Base-by-base conservation (phyloP, 208 protist genomes). In the Trypanosomatidae sp. region DNA sequence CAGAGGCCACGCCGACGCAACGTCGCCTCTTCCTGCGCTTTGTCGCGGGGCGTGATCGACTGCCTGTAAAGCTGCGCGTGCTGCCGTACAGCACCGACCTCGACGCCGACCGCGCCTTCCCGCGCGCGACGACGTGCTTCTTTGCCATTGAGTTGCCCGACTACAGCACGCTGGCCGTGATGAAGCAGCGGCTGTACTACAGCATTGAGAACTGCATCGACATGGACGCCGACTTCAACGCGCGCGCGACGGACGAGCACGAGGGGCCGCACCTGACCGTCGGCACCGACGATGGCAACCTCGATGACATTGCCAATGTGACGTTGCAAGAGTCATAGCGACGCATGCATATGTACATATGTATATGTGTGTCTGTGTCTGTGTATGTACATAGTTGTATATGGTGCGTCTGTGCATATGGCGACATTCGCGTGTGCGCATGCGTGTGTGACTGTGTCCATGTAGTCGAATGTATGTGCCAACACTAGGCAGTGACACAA, bases 71-170 rank as follows among this genome's bases (percentile, higher is more conserved):
- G 58, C 65, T 93, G 51, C 77, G 74, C 25, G 48, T 92, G 23
- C 53, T 92, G 0, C 76, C 88, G 4, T 54, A 95, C 48, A 57
- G 48, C 24, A 75, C 61, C 6, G 44, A 73, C 33, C 79, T 72
- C 3, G 78, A 94, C 44, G 71, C 87, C 3, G 92, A 96, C 65
- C 61, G 68, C 15, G 53, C 79, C 13, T 61, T 98, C 7, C 92
- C 95, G 4, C 68, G 80, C 20, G 82, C 94, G 13, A 79, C 92
- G 18, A 98, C 96, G 48, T 98, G 96, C 77, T 98, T 97, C 68
- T 97, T 98, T 51, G 72, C 84, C 11, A 24, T 98, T 20, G 86
- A 96, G 53, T 57, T 98, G 25, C 96, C 96, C 5, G 72, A 94
- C 52, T 98, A 98, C 66, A 90, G 78, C 48, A 79, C 70, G 0